phyloP scores from a whole-genome alignment of 1,284 basidiomycete genomes.

The Pseudozyma sp. region DNA sequence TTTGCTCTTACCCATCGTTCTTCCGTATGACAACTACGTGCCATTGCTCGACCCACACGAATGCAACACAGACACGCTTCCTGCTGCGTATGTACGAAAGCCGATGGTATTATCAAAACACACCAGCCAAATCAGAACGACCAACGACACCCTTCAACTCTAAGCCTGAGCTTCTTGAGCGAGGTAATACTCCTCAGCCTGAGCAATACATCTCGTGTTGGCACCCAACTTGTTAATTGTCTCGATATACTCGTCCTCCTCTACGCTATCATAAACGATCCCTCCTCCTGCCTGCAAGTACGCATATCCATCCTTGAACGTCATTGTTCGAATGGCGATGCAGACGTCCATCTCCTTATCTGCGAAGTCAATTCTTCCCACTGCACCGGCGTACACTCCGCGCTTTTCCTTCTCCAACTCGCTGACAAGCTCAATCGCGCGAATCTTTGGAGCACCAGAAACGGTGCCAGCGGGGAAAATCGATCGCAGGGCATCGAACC shows the following conservation, averaged over 20 bases:
- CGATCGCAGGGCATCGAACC: conserved; percentile 97
- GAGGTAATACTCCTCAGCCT: conserved; percentile 75
- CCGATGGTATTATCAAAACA: too few relatives aligned
- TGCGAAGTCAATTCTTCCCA: conserved; percentile 96
- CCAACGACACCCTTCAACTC: too few relatives aligned
- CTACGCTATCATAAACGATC: conserved; percentile 96
- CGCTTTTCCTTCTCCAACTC: conserved; percentile 88
- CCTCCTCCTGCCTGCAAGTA: conserved; percentile 94
- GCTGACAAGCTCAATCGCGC: conserved; percentile 93
- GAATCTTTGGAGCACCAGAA: conserved; percentile 98
- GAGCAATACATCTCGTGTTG: conserved; percentile 85
- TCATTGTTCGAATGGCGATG: conserved; percentile 98
- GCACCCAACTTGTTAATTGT: conserved; percentile 94
- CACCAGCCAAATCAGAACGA: too few relatives aligned
- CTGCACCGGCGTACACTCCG: conserved; percentile 96
- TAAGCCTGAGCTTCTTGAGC: conserved; percentile 12
- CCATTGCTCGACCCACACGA: too few relatives aligned
- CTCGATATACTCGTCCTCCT: conserved; percentile 96
- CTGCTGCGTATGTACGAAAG: too few relatives aligned
- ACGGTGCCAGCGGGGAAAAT: conserved; percentile 99
- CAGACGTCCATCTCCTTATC: conserved; percentile 96
- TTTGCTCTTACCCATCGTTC: background rate
- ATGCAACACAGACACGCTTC: too few relatives aligned
- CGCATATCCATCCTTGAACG: conserved; percentile 90
- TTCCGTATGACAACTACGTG: background rate